These are phyloP conservation scores for Talaromyces amestolkiae DNA, from an alignment of 2,329 filamentous ascomycete genomes.

Conservation along the genomic window DNA sequence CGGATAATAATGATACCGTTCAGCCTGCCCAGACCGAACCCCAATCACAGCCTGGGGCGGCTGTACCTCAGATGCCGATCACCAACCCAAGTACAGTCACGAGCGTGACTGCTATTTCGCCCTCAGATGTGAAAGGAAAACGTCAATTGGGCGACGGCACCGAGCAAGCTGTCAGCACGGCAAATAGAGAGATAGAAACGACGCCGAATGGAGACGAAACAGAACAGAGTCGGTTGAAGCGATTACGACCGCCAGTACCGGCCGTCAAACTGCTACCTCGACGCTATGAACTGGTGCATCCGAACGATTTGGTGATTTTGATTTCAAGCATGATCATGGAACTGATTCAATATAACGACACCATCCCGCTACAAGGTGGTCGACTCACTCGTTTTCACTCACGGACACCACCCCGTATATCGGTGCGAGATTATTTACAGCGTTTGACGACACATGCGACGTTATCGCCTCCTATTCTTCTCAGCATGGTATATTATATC, in stretches of 20 bases:
- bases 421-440: slow-evolving; percentile 88
- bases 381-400: slow-evolving; percentile 94
- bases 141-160: slow-evolving; percentile 36
- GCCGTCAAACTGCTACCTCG: slow-evolving; percentile 57
- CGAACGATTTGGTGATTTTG: slow-evolving; percentile 82
- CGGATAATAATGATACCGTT: background rate
- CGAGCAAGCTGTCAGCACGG: background rate
- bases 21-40: background rate
- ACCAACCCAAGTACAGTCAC: background rate
- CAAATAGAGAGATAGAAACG: background rate
- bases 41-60: background rate
- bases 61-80: slow-evolving; percentile 11
- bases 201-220: slow-evolving; percentile 16
- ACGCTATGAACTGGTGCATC: slow-evolving; percentile 75
- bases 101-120: slow-evolving; percentile 10
- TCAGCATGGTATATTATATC: slow-evolving; percentile 99
- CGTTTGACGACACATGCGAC: slow-evolving; percentile 92
- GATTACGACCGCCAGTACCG: slow-evolving; percentile 45
- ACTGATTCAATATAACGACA: slow-evolving; percentile 88
- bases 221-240: slow-evolving; percentile 45
- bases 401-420: slow-evolving; percentile 84
- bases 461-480: slow-evolving; percentile 84
- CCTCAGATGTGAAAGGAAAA: slow-evolving; percentile 19
- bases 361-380: slow-evolving; percentile 77
- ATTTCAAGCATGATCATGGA: slow-evolving; percentile 96